These are phyloP conservation scores for Wickerhamomyces ciferrii DNA, from an alignment of 805 yeast species.

Conservation along the genomic window DNA sequence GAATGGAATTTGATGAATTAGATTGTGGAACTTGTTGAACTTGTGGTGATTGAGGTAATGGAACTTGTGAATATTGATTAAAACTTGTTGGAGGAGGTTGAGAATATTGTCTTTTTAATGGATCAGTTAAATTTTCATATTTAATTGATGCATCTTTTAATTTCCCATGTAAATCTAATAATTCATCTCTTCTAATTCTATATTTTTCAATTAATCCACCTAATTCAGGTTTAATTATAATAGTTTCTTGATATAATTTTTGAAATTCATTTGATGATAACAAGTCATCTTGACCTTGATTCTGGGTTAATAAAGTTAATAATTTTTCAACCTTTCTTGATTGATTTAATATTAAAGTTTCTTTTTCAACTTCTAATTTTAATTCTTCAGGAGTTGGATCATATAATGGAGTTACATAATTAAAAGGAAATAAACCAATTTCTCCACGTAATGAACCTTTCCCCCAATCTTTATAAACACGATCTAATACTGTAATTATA, in stretches of 20 bases:
- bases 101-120: constrained; percentile 19
- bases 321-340: constrained; percentile 64
- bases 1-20: constrained; percentile 17
- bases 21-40: constrained; percentile 32
- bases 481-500: constrained; percentile 78
- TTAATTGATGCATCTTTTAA: constrained; percentile 61
- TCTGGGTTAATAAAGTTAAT: constrained; percentile 43
- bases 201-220: constrained; percentile 75
- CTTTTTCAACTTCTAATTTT: constrained; percentile 41
- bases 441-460: constrained; percentile 79
- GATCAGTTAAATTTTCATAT: constrained; percentile 67
- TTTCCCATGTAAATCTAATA: constrained; percentile 64
- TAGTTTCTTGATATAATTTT: constrained; percentile 62
- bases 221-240: constrained; percentile 69
- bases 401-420: constrained; percentile 78
- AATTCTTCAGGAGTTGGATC: constrained; percentile 62
- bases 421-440: constrained; percentile 86
- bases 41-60: constrained; percentile 17
- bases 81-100: not conserved
- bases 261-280: constrained; percentile 58
- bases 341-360: constrained; percentile 47
- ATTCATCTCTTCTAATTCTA: constrained; percentile 71
- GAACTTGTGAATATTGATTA: too few species aligned
- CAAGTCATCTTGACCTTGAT: constrained; percentile 22
- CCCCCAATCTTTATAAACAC: constrained; percentile 94